Base-by-base conservation (phyloP, 2,329 filamentous ascomycete genomes). In the Penicillium verrucosum region DNA sequence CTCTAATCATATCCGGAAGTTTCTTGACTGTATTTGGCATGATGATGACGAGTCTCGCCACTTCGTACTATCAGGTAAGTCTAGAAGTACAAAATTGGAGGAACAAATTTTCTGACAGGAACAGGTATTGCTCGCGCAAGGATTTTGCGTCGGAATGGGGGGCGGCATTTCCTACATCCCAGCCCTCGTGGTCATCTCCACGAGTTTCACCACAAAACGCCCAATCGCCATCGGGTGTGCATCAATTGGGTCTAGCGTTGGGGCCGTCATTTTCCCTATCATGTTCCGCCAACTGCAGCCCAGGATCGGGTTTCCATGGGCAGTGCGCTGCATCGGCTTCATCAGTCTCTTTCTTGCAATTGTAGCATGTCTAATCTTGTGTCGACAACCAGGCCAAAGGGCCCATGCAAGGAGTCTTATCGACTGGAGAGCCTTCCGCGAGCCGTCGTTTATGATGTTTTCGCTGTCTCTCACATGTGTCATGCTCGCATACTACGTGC, bases 261-360 rank as follows among this genome's bases (percentile, higher is more conserved):
- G 85, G 0, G 84, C 85, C 0, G 76, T 87, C 23, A 75, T 87
- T 5, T 88, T 85, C 64, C 85, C 85, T 0, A 73, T 82, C 2
- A 77, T 82, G 47, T 75, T 80, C 4, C 72, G 77, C 51, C 79
- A 84, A 54, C 70, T 86, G 0, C 73, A 85, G 7, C 80, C 82
- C 0, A 75, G 73, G 21, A 71, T 87, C 4, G 85, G 85, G 0
- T 87, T 87, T 56, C 73, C 77, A 0, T 86, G 84, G 82, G 82
- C 85, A 0, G 78, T 85, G 1, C 75, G 84, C 1, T 76, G 80
- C 0, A 81, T 85, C 60, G 84, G 77, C 0, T 79, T 87, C 45
- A 76, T 87, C 27, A 82, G 68, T 0, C 75, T 84, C 2, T 52
- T 68, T 18, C 71, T 75, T 18, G 72, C 73, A 5, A 52, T 70